Percentiles rank a stretch among this genome's conserved stretches.
Conservation (phyloP, 106 monocot species). For the Xerophyta viscosa region DNA sequence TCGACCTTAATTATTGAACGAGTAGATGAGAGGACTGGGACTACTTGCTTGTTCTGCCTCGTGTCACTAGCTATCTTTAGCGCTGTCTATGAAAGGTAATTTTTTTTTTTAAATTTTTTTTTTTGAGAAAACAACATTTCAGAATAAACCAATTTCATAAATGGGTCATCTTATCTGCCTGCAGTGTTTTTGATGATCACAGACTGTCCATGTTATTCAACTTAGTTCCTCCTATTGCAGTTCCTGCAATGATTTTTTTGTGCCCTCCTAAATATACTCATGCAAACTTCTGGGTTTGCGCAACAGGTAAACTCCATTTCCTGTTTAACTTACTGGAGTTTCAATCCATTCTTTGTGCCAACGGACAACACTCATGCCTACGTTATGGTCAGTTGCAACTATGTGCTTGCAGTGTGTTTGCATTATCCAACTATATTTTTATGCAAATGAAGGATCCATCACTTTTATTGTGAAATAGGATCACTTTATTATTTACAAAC, state of each 20-base stretch:
- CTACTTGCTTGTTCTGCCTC: constrained; percentile 69
- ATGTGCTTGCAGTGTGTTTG: too few species aligned
- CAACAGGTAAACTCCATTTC: constrained; percentile 47
- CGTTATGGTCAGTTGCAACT: too few species aligned
- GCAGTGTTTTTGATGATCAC: constrained; percentile 73
- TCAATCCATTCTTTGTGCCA: too few species aligned
- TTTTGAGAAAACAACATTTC: too few species aligned
- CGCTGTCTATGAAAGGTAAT: constrained; percentile 73
- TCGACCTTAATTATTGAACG: constrained; percentile 79
- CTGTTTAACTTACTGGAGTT: not conserved
- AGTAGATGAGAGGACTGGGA: constrained; percentile 60
- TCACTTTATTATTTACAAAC: too few species aligned
- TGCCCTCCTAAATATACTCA: constrained; percentile 78
- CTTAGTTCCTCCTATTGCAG: constrained; percentile 49
- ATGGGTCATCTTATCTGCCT: constrained; percentile 28
- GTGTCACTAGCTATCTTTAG: constrained; percentile 46
- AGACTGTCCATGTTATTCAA: constrained; percentile 62
- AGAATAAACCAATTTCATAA: not conserved
- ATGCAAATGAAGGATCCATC: too few species aligned
- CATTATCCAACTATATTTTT: too few species aligned
- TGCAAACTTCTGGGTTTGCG: constrained; percentile 78
- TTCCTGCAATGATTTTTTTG: constrained; percentile 57
- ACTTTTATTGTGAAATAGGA: too few species aligned
- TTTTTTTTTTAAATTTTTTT: constrained; percentile 2
- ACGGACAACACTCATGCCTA: too few species aligned